These are phyloP conservation scores for Fabrea salina DNA, from an alignment of 169 alveolate genomes.

Conservation along the genomic window DNA sequence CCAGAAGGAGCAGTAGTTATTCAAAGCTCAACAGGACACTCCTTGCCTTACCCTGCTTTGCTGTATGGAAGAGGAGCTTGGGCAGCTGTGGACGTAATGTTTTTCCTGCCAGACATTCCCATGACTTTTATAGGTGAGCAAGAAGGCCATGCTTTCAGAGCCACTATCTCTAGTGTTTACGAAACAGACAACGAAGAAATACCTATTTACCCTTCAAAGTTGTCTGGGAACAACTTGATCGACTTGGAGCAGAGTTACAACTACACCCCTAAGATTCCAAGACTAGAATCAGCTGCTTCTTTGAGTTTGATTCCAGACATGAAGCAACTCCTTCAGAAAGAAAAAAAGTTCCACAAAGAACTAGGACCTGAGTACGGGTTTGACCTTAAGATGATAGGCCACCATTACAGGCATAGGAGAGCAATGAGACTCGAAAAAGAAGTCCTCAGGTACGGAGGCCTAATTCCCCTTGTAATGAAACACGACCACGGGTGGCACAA, in stretches of 20 bases:
- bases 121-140: conserved; percentile 85
- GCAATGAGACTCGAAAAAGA: conserved; percentile 67
- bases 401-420: conserved; percentile 78
- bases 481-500: conserved; percentile 68
- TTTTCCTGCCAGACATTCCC: conserved; percentile 77
- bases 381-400: conserved; percentile 70
- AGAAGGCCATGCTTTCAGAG: conserved; percentile 77
- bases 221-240: conserved; percentile 28
- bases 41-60: conserved; percentile 87
- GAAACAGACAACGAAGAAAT: conserved; percentile 40
- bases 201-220: background rate
- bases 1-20: conserved; percentile 76
- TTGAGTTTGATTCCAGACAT: conserved; percentile 41
- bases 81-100: conserved; percentile 88
- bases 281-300: conserved; percentile 42
- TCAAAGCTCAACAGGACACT: conserved; percentile 81
- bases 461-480: conserved; percentile 70
- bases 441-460: conserved; percentile 71
- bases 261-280: conserved; percentile 42
- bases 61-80: conserved; percentile 83
- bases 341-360: conserved; percentile 55
- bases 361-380: conserved; percentile 79
- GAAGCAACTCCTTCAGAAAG: conserved; percentile 53
- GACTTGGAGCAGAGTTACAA: conserved; percentile 32
- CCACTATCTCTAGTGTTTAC: conserved; percentile 63